phyloP scores from a whole-genome alignment of 306 rosid species.

The Dicorynia guianensis region DNA sequence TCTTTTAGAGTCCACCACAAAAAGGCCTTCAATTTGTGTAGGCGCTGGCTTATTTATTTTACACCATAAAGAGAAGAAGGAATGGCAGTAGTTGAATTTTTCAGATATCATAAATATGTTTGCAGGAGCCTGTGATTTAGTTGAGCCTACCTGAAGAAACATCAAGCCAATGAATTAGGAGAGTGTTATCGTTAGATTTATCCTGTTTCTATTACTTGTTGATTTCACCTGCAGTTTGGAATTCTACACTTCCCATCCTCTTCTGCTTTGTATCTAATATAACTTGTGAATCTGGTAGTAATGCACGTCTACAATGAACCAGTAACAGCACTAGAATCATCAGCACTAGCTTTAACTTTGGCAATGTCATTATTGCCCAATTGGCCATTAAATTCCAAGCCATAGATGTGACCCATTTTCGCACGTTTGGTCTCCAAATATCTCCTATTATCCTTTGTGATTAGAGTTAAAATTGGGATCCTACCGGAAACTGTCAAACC shows the following conservation, averaged over 20 bases:
- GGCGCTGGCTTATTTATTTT: conserved; percentile 14
- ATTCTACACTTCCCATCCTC: neutral
- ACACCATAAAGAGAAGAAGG: neutral
- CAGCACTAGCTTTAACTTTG: conserved; percentile 48
- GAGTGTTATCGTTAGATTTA: conserved; percentile 15
- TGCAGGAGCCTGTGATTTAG: conserved; percentile 8
- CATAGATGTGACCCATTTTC: conserved; percentile 83
- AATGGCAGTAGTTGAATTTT: neutral
- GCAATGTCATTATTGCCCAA: conserved; percentile 45
- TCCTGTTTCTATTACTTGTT: conserved; percentile 10
- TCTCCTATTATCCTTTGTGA: conserved; percentile 75
- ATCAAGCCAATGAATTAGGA: conserved; percentile 28
- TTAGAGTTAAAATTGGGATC: conserved; percentile 74
- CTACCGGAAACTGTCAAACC: conserved; percentile 81
- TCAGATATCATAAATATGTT: conserved; percentile 15
- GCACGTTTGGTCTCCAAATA: conserved; percentile 79
- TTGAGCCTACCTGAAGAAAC: conserved; percentile 35
- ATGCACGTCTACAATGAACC: conserved; percentile 29
- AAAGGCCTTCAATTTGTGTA: conserved; percentile 17
- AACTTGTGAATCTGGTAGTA: conserved; percentile 26
- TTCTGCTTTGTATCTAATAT: conserved; percentile 2
- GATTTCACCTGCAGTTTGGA: conserved; percentile 11
- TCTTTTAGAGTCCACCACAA: too few species aligned
- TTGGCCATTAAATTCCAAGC: conserved; percentile 44
- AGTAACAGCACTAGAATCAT: conserved; percentile 48